These are phyloP conservation scores for Sporothrix curviconia DNA, from an alignment of 2,329 filamentous ascomycete genomes.

Conservation along the genomic window DNA sequence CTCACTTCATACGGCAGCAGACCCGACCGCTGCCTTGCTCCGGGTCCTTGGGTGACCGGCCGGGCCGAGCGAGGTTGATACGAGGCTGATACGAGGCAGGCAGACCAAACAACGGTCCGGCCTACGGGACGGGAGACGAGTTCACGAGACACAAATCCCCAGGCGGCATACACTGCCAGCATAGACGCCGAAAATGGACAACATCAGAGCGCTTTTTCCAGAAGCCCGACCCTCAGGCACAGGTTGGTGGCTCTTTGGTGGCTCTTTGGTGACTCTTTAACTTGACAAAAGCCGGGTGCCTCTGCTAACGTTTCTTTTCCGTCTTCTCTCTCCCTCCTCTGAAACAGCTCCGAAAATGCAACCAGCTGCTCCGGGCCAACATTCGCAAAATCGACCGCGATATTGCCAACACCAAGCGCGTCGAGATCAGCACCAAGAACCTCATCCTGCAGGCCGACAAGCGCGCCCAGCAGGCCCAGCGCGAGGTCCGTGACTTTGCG, in stretches of 20 bases:
- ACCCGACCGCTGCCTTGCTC: no score
- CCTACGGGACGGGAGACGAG: no score
- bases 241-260: conserved; percentile 50
- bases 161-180: not conserved
- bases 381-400: conserved; percentile 93
- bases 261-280: no score
- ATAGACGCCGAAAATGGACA: conserved; percentile 61
- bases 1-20: no score
- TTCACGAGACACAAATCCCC: not conserved
- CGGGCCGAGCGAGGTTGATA: no score
- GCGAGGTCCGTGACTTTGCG: conserved; percentile 83
- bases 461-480: conserved; percentile 71
- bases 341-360: conserved; percentile 91
- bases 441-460: conserved; percentile 77
- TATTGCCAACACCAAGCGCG: conserved; percentile 68
- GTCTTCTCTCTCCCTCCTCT: no score
- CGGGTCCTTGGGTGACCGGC: no score
- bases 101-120: no score
- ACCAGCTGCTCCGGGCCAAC: conserved; percentile 80
- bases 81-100: no score
- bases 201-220: conserved; percentile 78
- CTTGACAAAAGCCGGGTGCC: not conserved
- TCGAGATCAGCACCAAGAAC: conserved; percentile 77
- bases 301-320: not conserved
- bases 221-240: conserved; percentile 86